Conservation (phyloP, 176 grass and related monocot genomes). For the Triticum timopheevii region DNA sequence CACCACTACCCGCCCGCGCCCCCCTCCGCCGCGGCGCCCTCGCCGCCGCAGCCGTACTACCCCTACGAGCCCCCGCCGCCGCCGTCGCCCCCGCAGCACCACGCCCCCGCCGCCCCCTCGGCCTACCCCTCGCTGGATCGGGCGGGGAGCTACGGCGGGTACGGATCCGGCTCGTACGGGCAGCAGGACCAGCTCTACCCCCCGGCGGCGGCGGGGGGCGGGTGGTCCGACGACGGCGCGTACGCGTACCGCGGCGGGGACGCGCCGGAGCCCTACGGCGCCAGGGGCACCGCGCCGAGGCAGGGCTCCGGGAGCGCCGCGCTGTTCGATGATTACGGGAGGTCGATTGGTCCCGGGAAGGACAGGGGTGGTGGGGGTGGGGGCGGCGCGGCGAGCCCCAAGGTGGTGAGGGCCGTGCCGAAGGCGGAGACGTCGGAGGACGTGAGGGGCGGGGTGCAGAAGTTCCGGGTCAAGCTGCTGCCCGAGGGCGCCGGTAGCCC, state of each 20-base stretch:
- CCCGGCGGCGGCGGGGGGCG: constrained; percentile 32
- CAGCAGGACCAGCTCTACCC: constrained; percentile 48
- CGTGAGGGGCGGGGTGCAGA: constrained; percentile 77
- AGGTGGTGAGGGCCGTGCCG: constrained; percentile 87
- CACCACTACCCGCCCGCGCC: constrained; percentile 28
- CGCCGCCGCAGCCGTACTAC: constrained; percentile 52
- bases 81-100: constrained; percentile 33
- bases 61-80: constrained; percentile 41
- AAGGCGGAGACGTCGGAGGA: constrained; percentile 79
- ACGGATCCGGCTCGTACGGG: constrained; percentile 50
- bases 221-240: constrained; percentile 59
- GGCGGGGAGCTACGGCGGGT: constrained; percentile 34
- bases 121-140: constrained; percentile 64
- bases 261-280: constrained; percentile 67
- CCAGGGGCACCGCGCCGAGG: constrained; percentile 60
- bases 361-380: constrained; percentile 35
- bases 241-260: constrained; percentile 78
- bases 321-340: constrained; percentile 92
- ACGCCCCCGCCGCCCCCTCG: constrained; percentile 36
- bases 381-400: constrained; percentile 31
- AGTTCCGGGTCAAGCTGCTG: constrained; percentile 90
- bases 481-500: constrained; percentile 76
- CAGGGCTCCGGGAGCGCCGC: constrained; percentile 24
- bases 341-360: constrained; percentile 67
- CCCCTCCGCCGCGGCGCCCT: constrained; percentile 17